phyloP scores from a whole-genome alignment of 2,329 filamentous ascomycete species.

The Fusarium agapanthi region DNA sequence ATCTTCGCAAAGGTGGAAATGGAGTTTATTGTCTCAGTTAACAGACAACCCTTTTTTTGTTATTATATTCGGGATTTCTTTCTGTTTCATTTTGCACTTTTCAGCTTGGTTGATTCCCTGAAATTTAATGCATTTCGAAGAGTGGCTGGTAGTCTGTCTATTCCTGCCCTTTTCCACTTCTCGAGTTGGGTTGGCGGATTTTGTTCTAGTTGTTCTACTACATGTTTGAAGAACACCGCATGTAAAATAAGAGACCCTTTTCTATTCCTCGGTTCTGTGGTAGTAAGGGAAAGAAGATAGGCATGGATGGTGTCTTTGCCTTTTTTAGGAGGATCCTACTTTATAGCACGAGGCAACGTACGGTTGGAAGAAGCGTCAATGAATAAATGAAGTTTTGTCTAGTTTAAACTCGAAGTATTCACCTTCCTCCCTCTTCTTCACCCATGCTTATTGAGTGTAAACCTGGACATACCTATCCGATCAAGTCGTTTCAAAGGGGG shows the following conservation, averaged over 20 bases:
- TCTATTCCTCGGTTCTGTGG: conserved; percentile 16
- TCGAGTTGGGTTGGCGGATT: conserved; percentile 20
- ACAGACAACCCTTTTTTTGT: conserved; percentile 19
- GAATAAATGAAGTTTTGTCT: conserved; percentile 43
- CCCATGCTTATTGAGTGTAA: neutral
- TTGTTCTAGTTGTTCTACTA: conserved; percentile 32
- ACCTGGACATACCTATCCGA: neutral
- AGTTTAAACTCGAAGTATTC: neutral
- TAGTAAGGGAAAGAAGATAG: conserved; percentile 1
- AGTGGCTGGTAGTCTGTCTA: conserved; percentile 1
- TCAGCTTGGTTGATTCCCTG: conserved; percentile 12
- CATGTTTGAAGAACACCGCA: conserved; percentile 28
- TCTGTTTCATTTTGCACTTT: conserved; percentile 16
- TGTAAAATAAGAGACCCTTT: conserved; percentile 37
- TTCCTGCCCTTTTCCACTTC: neutral
- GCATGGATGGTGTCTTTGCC: conserved; percentile 10
- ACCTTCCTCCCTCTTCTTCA: neutral
- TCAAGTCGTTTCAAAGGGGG: neutral
- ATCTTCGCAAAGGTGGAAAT: conserved; percentile 39
- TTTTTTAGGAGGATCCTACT: conserved; percentile 28
- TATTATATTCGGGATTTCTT: conserved; percentile 27
- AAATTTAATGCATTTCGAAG: conserved; percentile 24
- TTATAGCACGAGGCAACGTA: conserved; percentile 19
- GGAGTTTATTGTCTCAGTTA: conserved; percentile 40
- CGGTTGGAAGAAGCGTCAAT: conserved; percentile 34